Percentiles rank a stretch among this genome's conserved stretches.
These are phyloP conservation scores for Aspergillus cejpii DNA, from an alignment of 2,329 filamentous ascomycete species.

Conservation along the genomic window DNA sequence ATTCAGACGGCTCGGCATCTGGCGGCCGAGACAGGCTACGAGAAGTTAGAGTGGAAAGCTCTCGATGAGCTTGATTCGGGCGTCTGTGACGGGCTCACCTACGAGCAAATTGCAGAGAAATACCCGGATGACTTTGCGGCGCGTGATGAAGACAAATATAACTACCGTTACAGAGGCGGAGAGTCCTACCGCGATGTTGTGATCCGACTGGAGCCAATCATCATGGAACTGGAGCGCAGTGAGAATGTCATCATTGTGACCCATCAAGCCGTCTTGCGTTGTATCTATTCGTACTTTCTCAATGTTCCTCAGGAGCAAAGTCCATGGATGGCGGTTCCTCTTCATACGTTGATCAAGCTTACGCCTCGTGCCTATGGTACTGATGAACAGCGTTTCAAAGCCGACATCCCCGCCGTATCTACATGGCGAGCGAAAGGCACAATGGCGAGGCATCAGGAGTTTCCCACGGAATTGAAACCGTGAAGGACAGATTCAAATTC, in stretches of 20 bases:
- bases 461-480: constrained; percentile 20
- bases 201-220: constrained; percentile 95
- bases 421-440: constrained; percentile 94
- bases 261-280: constrained; percentile 91
- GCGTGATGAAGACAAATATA: constrained; percentile 98
- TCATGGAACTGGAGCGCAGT: constrained; percentile 95
- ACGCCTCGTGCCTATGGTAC: constrained; percentile 93
- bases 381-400: constrained; percentile 77
- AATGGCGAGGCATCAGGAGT: constrained; percentile 72
- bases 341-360: constrained; percentile 94
- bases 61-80: constrained; percentile 95
- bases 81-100: constrained; percentile 93
- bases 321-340: constrained; percentile 96
- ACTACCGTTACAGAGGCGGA: constrained; percentile 95
- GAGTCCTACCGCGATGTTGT: constrained; percentile 96
- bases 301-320: constrained; percentile 87
- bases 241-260: constrained; percentile 98
- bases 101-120: constrained; percentile 83
- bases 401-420: constrained; percentile 89
- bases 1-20: constrained; percentile 86
- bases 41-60: constrained; percentile 97
- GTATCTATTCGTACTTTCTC: constrained; percentile 99
- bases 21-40: constrained; percentile 61
- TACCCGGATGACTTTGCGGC: constrained; percentile 94
- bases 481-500: background rate